A percentile compares a stretch with the other conserved stretches of the same genome.
Evolutionary conservation across 1,139 yeast species (phyloP).

Genomic region (Lizanozyma gosingica): DNA sequence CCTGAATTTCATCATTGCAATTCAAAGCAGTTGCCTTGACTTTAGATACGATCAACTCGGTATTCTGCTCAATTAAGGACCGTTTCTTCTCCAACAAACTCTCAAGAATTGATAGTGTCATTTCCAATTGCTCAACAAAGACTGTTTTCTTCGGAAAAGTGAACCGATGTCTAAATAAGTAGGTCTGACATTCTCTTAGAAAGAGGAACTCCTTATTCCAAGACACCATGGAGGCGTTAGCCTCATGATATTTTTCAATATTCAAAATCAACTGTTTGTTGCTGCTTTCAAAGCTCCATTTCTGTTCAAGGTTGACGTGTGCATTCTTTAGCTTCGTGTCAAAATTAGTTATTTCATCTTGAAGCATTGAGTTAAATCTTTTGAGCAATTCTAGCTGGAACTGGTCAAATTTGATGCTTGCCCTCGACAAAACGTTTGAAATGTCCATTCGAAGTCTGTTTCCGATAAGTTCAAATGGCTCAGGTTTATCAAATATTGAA

Average conservation of each 20-base stretch:
- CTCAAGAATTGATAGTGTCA: conserved; percentile 35
- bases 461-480: conserved; percentile 5
- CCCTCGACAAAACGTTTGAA: neutral
- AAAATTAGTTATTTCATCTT: conserved; percentile 8
- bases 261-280: conserved; percentile 11
- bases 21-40: conserved; percentile 28
- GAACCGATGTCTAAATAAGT: conserved; percentile 38
- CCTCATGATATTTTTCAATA: conserved; percentile 11
- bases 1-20: conserved; percentile 8
- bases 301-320: conserved; percentile 11
- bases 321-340: conserved; percentile 11
- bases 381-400: neutral
- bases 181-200: conserved; percentile 19
- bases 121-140: conserved; percentile 55
- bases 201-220: conserved; percentile 19
- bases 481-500: conserved; percentile 44
- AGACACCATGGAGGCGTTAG: conserved; percentile 8
- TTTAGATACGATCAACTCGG: conserved; percentile 26
- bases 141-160: conserved; percentile 50
- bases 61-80: conserved; percentile 32
- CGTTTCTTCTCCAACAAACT: conserved; percentile 33
- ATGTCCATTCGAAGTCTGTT: neutral
- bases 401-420: neutral
- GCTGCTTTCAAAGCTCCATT: conserved; percentile 12
- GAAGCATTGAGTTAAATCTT: neutral